A percentile compares a stretch with the other conserved stretches of the same genome.
These are phyloP conservation scores for Xylariaceae sp. DNA, from an alignment of 2,329 filamentous ascomycete species.

Conservation along the genomic window DNA sequence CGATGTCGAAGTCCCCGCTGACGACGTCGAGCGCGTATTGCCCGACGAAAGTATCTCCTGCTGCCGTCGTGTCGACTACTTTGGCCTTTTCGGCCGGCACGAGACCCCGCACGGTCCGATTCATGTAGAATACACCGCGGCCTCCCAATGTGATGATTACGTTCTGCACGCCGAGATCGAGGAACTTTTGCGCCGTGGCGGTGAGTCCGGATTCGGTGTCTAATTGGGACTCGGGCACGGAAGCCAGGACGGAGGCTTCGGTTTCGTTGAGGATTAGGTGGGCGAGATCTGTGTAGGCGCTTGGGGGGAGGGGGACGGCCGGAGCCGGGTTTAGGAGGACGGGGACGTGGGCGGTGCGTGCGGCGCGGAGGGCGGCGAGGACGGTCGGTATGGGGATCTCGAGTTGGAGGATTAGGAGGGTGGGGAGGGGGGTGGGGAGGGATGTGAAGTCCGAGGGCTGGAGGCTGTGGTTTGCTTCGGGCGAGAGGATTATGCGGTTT, in stretches of 20 bases:
- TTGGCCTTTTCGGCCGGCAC: conserved; percentile 61
- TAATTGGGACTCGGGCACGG: conserved; percentile 45
- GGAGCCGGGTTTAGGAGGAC: conserved; percentile 85
- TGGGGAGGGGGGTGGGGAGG: conserved; percentile 40
- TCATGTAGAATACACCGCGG: conserved; percentile 65
- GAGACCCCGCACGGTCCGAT: conserved; percentile 40
- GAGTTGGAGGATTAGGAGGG: conserved; percentile 70
- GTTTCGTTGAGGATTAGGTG: conserved; percentile 89
- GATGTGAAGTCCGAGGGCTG: conserved; percentile 33
- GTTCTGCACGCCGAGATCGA: conserved; percentile 64
- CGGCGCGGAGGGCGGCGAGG: conserved; percentile 52
- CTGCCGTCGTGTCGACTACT: conserved; percentile 89
- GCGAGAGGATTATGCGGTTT: conserved; percentile 70
- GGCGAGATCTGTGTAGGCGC: conserved; percentile 61
- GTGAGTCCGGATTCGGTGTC: conserved; percentile 42
- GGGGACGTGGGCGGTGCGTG: conserved; percentile 44
- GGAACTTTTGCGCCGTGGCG: conserved; percentile 54
- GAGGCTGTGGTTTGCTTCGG: conserved; percentile 61
- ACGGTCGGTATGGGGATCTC: conserved; percentile 67
- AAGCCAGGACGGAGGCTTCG: conserved; percentile 70
- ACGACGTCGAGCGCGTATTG: conserved; percentile 74
- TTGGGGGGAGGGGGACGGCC: conserved; percentile 61
- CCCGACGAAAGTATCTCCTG: conserved; percentile 91
- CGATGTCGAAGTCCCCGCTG: conserved; percentile 43
- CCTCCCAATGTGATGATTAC: conserved; percentile 81